Base-by-base conservation (phyloP, 768 basidiomycete genomes). In the Mycena latifolia region DNA sequence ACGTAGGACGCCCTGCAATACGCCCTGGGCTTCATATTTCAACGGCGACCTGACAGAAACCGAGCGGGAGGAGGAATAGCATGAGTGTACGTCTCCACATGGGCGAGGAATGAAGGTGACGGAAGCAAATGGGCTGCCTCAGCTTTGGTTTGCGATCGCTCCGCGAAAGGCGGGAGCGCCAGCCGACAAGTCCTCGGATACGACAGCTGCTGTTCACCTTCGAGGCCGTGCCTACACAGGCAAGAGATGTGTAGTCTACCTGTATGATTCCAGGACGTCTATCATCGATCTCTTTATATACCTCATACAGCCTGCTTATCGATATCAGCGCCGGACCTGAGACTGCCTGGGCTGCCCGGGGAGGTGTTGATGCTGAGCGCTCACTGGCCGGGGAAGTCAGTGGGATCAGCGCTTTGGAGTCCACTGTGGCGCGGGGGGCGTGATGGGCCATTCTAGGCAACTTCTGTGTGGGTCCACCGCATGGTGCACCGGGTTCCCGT, bases 381-480 rank as follows among this genome's bases (percentile, higher is more conserved):
- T 17, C 10, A 37, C 15, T 37, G 37, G 37, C 31, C 15, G 15
- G 37, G 37, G 37, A 43, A 43, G 24, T n/a, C 8, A 17, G 6
- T 5, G 3, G 5, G n/a, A n/a, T n/a, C n/a, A n/a, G n/a, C n/a
- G n/a, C n/a, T n/a, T n/a, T n/a, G n/a, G n/a, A n/a, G n/a, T n/a
- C n/a, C n/a, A n/a, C n/a, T 51, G n/a, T 37, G 31, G 37, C 47
- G 47, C 47, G 35, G 12, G 20, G 22, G 10, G 6, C 7, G 20
- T 56, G 55, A 56, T 37, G 7, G 3, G 8, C 22, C 25, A 24
- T 18, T 48, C 1, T 12, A 0, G 29, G 22, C 3, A 18, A 52
- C 27, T 35, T 52, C 27, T 61, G 51, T 61, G 60, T 61, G 60
- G 60, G 60, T 53, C 60, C 60, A 45, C 39, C 51, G 10, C 51